Evolutionary conservation across 2,329 filamentous ascomycete genomes (phyloP), one percentile per base, ranked within the genome.

Genomic region (Lojkania enalia): DNA sequence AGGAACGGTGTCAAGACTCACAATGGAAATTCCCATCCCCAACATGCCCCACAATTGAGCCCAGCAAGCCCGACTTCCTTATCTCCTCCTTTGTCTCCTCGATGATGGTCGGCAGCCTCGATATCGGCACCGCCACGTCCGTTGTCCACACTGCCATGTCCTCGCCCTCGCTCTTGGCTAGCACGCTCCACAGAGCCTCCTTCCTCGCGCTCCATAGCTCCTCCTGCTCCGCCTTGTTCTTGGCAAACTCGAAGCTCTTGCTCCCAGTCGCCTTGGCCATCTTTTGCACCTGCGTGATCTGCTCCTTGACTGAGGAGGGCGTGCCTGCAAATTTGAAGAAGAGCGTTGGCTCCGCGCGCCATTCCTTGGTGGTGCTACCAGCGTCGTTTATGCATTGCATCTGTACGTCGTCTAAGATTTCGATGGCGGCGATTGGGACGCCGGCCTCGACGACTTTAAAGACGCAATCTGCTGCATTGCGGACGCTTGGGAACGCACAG

Each of bases 361-460:
- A 90, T 27, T 73, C 74, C 18, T 84, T 81, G 25, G 77, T 77
- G 0, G 82, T 83, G 63, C 76, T 78, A 19, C 85, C 85, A 1
- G 84, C 81, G 20, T 79, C 74, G 71, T 88, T 88, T 56, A 88
- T 81, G 32, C 85, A 82, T 39, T 74, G 70, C 85, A 96, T 96
- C 74, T 95, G 90, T 45, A 90, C 86, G 64, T 95, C 90, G 71
- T 96, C 91, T 20, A 96, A 77, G 46, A 96, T 87, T 73, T 96
- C 91, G 32, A 96, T 84, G n/a, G 91, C 91, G 0, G 91, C 90
- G 31, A 96, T 85, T 20, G 88, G 88, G 9, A 96, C 81, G 19
- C 90, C 90, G 41, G 86, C 81, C 33, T 82, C 83, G 3, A 96
- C 90, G 9, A 96, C 89, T 42, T 80, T 80, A 54, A 85, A 83